Evolutionary conservation across 2,329 filamentous ascomycete genomes (phyloP), one percentile per base, ranked within the genome.

Genomic region (Fusarium penzigii): DNA sequence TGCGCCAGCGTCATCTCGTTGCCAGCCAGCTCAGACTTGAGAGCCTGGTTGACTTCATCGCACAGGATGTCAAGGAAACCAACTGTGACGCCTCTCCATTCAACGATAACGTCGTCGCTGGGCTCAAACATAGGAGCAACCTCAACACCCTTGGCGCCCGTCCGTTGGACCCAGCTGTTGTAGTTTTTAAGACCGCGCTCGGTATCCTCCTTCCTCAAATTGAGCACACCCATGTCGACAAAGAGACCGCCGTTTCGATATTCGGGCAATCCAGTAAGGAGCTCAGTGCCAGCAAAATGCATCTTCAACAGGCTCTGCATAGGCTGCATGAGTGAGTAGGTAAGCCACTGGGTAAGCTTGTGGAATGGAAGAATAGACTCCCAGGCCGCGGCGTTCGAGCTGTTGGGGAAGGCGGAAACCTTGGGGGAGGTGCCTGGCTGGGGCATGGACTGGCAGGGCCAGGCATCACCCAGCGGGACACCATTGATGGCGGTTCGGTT

Each of bases 311-410:
- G 72, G 59, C 85, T 89, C 50, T 87, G 84, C 87, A 96, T 95
- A 0, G 92, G 92, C 20, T 92, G 87, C 89, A 95, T 95, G 50
- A 97, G 82, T 3, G 91, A 96, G 73, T 96, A 96, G 45, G 89
- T 90, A 50, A 97, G 86, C 92, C 92, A 97, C 71, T 96, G 92
- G 0, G 92, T 95, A 36, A 96, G 81, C 74, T 96, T 96, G 77
- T 97, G 92, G 76, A 96, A 96, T 0, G 92, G 92, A 11, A 93
- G 83, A 56, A 95, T 92, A 0, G 81, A 88, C 67, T 92, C 87
- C 88, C 88, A 92, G 2, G 64, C 64, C 5, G 64, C 59, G 16
- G 63, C 56, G 29, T 65, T 66, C 14, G 57, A 58, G 57, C 55
- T 60, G 51, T 60, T 60, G 20, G 57, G 57, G 44, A 60, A 60